Conservation (phyloP, 306 rosid genomes). For the Hippophae rhamnoides region DNA sequence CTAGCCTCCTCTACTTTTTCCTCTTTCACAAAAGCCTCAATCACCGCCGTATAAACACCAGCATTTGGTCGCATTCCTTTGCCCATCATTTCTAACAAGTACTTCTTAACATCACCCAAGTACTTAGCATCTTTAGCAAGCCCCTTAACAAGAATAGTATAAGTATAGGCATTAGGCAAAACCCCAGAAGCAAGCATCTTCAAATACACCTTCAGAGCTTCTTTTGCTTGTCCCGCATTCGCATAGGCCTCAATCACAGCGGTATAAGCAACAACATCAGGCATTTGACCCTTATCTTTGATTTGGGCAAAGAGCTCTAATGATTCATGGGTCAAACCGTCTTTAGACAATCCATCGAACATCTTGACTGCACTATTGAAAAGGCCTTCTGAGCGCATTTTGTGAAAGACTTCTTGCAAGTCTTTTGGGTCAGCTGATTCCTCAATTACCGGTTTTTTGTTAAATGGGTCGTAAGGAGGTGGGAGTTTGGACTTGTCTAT, state of each 20-base stretch:
- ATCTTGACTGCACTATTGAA: slow-evolving; percentile 62
- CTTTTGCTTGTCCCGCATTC: slow-evolving; percentile 48
- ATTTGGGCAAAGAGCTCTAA: slow-evolving; percentile 55
- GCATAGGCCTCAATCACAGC: slow-evolving; percentile 64
- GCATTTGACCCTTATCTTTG: slow-evolving; percentile 72
- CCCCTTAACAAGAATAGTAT: slow-evolving; percentile 45
- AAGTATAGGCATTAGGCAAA: slow-evolving; percentile 60
- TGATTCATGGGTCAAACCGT: slow-evolving; percentile 69
- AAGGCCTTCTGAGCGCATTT: slow-evolving; percentile 49
- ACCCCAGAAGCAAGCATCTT: slow-evolving; percentile 74
- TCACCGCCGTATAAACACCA: slow-evolving; percentile 34
- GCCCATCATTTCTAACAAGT: slow-evolving; percentile 53
- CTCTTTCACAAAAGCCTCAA: slow-evolving; percentile 48
- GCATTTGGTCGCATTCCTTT: slow-evolving; percentile 69
- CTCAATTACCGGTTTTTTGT: slow-evolving; percentile 42
- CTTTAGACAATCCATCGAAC: slow-evolving; percentile 85
- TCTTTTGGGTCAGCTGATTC: slow-evolving; percentile 58
- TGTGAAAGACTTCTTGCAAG: slow-evolving; percentile 59
- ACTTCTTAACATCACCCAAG: slow-evolving; percentile 39
- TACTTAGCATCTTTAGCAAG: slow-evolving; percentile 31
- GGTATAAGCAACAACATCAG: slow-evolving; percentile 67
- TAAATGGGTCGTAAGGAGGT: slow-evolving; percentile 49
- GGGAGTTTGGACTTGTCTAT: slow-evolving; percentile 19
- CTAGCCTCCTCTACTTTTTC: slow-evolving; percentile 41
- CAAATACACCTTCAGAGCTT: slow-evolving; percentile 51